Base-by-base conservation (phyloP, 768 basidiomycete genomes). In the Tulasnella sp. region DNA sequence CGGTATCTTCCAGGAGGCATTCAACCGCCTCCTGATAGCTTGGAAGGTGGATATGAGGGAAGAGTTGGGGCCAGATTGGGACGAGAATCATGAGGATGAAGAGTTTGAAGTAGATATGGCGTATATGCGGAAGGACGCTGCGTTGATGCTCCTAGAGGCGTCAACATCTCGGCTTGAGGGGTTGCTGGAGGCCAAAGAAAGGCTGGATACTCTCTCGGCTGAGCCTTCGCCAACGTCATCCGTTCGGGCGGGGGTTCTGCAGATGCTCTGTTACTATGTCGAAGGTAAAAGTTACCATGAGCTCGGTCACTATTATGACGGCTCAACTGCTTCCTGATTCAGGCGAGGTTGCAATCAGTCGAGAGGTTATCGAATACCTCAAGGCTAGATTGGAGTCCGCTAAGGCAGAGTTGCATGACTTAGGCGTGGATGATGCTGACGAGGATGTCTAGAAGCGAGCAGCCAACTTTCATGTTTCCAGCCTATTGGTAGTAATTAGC, bases 361-460 rank as follows among this genome's bases (percentile, higher is more conserved):
- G 6, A 24, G 52, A 52, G 5, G 52, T 52, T n/a, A 52, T 52
- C 21, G 52, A 52, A 52, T 52, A 52, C 52, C 52, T 52, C n/a
- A n/a, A 52, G n/a, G 52, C n/a, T n/a, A 52, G 52, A 52, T 52
- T 52, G 52, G 52, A 52, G 9, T 24, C 52, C n/a, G 52, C 52
- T 52, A 52, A 52, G 52, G 52, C 52, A 24, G 52, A 52, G 52
- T 12, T 52, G 52, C 52, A n/a, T 48, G 82, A 81, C 73, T 73
- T 46, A 79, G 82, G 24, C 81, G 84, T 16, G 77, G 81, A 68
- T 36, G 62, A 40, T 36, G 40, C 16, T n/a, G 82, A 77, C 40
- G 75, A 27, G 3, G 78, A 76, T 2, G 83, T 90, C 62, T 52
- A 52, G 52, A n/a, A 52, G 52, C n/a, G 52, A n/a, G 52, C 4